A percentile compares a stretch with the other conserved stretches of the same genome.
Evolutionary conservation across 2,329 filamentous ascomycete genomes (phyloP).

Genomic region (Xylaria sp.): DNA sequence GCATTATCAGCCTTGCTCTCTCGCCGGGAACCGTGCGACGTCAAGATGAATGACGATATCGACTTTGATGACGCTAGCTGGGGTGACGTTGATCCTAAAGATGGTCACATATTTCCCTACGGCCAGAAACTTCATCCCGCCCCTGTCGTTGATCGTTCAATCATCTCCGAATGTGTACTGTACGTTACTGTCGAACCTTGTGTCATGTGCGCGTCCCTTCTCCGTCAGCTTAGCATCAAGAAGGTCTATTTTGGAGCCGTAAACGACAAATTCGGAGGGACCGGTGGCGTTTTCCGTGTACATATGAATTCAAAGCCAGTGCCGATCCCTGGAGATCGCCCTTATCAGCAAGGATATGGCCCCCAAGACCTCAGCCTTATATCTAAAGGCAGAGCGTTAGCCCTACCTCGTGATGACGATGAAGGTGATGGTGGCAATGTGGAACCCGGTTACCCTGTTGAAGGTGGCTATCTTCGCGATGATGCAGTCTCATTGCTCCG

Average conservation of each 20-base stretch:
- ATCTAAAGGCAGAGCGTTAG: conserved; percentile 48
- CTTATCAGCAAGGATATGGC: conserved; percentile 42
- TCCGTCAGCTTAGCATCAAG: conserved; percentile 85
- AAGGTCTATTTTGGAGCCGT: conserved; percentile 93
- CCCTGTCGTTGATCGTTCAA: conserved; percentile 65
- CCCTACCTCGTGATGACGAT: conserved; percentile 44
- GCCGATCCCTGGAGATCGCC: conserved; percentile 31
- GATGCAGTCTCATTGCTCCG: conserved; percentile 92
- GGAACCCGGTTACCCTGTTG: conserved; percentile 79
- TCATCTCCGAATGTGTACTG: conserved; percentile 74
- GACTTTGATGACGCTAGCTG: conserved; percentile 49
- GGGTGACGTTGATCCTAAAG: conserved; percentile 59
- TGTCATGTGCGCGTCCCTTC: conserved; percentile 95
- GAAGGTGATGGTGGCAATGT: conserved; percentile 68
- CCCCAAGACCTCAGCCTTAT: conserved; percentile 36
- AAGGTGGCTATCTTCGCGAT: conserved; percentile 86
- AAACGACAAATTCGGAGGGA: conserved; percentile 97
- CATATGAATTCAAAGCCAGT: conserved; percentile 66
- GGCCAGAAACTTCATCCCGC: conserved; percentile 62
- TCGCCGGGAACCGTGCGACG: conserved; percentile 42
- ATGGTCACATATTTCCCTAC: conserved; percentile 65
- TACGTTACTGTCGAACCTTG: conserved; percentile 99
- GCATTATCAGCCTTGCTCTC: conserved; percentile 69
- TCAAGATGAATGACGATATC: conserved; percentile 31
- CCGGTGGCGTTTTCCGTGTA: conserved; percentile 88